Evolutionary conservation across 1,284 basidiomycete species (phyloP).

Genomic region (Schizophyllum amplum): DNA sequence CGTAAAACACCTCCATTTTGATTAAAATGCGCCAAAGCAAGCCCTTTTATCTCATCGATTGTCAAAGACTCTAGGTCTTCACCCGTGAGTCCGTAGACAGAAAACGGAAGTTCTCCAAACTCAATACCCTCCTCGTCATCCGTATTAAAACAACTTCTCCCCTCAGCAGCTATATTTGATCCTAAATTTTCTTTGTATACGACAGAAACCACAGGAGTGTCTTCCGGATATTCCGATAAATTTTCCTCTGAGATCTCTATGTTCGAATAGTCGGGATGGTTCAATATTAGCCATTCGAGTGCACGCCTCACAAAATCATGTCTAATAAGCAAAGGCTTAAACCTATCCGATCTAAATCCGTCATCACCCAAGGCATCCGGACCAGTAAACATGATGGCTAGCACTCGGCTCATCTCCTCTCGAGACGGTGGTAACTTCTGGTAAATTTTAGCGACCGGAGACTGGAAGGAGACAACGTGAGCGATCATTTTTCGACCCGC

Average conservation of each 20-base stretch:
- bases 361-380: conserved; percentile 15
- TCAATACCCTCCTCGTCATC: not conserved
- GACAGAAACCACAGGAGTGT: conserved; percentile 8
- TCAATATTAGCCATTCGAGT: conserved; percentile 23
- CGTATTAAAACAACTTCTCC: conserved; percentile 8
- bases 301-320: conserved; percentile 16
- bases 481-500: not conserved
- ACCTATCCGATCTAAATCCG: conserved; percentile 14
- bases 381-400: conserved; percentile 22
- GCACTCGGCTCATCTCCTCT: conserved; percentile 16
- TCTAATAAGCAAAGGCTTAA: conserved; percentile 17
- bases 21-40: not conserved
- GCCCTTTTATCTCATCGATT: not conserved
- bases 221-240: conserved; percentile 1
- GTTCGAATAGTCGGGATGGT: conserved; percentile 21
- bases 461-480: not conserved
- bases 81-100: not conserved
- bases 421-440: conserved; percentile 14
- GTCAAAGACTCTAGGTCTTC: not conserved
- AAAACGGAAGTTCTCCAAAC: not conserved
- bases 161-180: conserved; percentile 12
- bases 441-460: conserved; percentile 13
- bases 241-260: conserved; percentile 18
- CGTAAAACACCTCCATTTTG: not conserved
- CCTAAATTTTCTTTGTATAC: conserved; percentile 7